Evolutionary conservation across 2,329 filamentous ascomycete species (phyloP), one percentile per base, ranked within the genome.

Genomic region (Cordyceps farinosa): DNA sequence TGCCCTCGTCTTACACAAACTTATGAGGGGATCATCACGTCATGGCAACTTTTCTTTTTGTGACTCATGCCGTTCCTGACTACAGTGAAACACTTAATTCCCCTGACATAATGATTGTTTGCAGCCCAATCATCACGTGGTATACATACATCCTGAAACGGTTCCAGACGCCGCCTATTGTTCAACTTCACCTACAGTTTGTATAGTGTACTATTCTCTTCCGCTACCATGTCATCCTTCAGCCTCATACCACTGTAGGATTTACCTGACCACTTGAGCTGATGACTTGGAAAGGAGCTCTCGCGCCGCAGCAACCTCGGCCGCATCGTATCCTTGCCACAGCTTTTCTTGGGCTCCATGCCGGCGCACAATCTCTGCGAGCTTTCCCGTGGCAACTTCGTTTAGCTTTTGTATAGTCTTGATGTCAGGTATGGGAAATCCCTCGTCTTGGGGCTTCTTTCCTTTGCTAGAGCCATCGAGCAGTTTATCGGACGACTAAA

Each of bases 351-450:
- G 79, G 56, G 83, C 80, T 42, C 80, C 77, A 71, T 84, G 81
- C 65, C 84, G 83, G 65, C 89, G 83, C 65, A 93, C 85, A 69
- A 95, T 93, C 72, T 94, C 90, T 1, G 84, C 83, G 15, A 96
- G 81, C 75, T 92, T 93, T 63, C 81, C 79, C 1, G 90, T 94
- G 29, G 91, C 90, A 64, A 84, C 75, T 72, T 90, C 84, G 68
- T 91, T 89, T 55, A 96, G 80, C 69, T 84, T 86, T 72, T 89
- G 81, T 10, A 92, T 77, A 1, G 84, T 88, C 55, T 79, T 77
- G 32, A 81, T 71, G 13, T 83, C 78, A 3, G 89, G 89, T 3
- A 86, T 72, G 2, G 81, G 69, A 63, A 86, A 79, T 13, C 78
- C 80, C 30, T 83, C 83, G 30, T 83, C 83, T 9, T 74, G 70